Base-by-base conservation (phyloP, 1,284 basidiomycete genomes). In the Pseudozyma hubeiensis region DNA sequence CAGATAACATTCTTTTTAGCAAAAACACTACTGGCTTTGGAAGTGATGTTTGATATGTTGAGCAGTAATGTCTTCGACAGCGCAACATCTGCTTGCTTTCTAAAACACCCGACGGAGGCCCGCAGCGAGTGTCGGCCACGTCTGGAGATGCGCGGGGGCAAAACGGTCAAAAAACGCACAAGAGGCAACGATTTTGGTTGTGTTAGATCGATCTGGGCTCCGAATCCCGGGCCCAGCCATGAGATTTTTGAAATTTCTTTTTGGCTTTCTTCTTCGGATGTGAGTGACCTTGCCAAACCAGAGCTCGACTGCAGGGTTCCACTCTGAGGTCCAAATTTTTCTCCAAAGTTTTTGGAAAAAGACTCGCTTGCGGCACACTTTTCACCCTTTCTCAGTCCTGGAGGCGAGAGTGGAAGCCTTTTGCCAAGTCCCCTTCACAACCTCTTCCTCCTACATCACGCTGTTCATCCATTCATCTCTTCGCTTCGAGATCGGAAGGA, bases 391-490 rank as follows among this genome's bases (percentile, higher is more conserved):
- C 33, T 53, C 19, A 24, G 24, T 24, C 24, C 24, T 24, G 2
- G 24, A 24, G 24, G 24, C 24, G 24, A 24, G 24, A 24, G 24
- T 24, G 24, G 24, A 1, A 24, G 24, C 24, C 24, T 35, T 47
- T 16, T 14, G 37, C 24, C 34, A 8, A 37, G 29, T 13, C 10
- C 34, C 41, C 10, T 34, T 24, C 16, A 34, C 13, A 19, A 17
- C 39, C 17, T 34, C 31, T 47, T 30, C 41, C 19, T 37, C 17
- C 40, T 16, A 41, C 52, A 45, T 65, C 50, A 58, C 45, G 31
- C 45, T 58, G 51, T 39, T 57, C 61, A 53, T 35, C 44, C 53
- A 50, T 46, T 57, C 61, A 48, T 40, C 45, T 53, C 7, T 40
- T 43, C 33, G 37, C n/a, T 33, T 52, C 35, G 29, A 40, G 34